Evolutionary conservation across 2,329 filamentous ascomycete species (phyloP).

Genomic region (Exserohilum turcica): DNA sequence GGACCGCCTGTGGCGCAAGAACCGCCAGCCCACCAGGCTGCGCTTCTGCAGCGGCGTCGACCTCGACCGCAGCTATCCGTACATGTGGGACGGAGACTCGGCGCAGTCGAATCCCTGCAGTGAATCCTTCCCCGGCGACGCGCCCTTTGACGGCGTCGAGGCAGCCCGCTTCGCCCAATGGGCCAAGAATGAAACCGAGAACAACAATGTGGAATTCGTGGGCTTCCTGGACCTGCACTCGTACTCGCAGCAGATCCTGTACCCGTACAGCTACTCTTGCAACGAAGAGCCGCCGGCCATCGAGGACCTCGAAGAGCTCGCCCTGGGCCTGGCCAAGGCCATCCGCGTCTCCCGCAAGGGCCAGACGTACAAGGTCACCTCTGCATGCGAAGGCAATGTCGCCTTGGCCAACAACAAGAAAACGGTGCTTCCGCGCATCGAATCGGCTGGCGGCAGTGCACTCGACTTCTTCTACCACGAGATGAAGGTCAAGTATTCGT

Average conservation of each 20-base stretch:
- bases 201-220: constrained; percentile 76
- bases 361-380: constrained; percentile 68
- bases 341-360: constrained; percentile 82
- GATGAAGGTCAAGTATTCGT: constrained; percentile 79
- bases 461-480: constrained; percentile 97
- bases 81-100: constrained; percentile 75
- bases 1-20: constrained; percentile 95
- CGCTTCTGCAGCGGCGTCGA: constrained; percentile 87
- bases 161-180: constrained; percentile 76
- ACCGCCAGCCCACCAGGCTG: constrained; percentile 79
- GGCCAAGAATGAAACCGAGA: constrained; percentile 76
- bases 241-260: constrained; percentile 93
- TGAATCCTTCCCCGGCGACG: constrained; percentile 83
- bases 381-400: constrained; percentile 84
- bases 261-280: constrained; percentile 90
- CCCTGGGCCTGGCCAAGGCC: constrained; percentile 83
- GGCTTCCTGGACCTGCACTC: constrained; percentile 89
- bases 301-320: constrained; percentile 91
- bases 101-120: constrained; percentile 79
- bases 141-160: constrained; percentile 83
- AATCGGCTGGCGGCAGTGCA: constrained; percentile 80
- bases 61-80: constrained; percentile 84
- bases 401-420: constrained; percentile 44
- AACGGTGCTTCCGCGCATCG: constrained; percentile 61
- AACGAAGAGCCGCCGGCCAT: constrained; percentile 76